A percentile compares a stretch with the other conserved stretches of the same genome.
These are phyloP conservation scores for Lagerstroemia speciosa DNA, from an alignment of 345 rosid genomes.

Conservation along the genomic window DNA sequence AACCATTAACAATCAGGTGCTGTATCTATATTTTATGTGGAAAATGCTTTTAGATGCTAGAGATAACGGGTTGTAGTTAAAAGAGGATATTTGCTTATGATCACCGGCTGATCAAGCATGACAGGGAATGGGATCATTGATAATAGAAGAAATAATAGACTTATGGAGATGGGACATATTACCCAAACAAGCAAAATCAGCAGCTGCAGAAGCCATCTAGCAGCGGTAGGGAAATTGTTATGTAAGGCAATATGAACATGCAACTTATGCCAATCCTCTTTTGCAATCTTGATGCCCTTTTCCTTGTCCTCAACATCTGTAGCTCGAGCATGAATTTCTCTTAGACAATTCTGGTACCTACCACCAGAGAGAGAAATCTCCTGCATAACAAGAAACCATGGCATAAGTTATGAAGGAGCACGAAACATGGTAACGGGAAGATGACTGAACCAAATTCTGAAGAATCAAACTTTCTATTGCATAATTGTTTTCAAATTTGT, in stretches of 20 bases:
- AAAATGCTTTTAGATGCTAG: background rate
- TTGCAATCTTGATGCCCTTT: slow-evolving; percentile 62
- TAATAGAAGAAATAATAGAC: background rate
- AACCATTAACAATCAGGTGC: no score
- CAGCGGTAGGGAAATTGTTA: slow-evolving; percentile 95
- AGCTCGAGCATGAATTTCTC: slow-evolving; percentile 76
- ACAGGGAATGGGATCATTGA: background rate
- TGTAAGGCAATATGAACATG: slow-evolving; percentile 78
- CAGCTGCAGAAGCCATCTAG: slow-evolving; percentile 99
- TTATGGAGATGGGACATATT: background rate
- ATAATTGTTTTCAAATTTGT: no score
- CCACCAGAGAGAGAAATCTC: slow-evolving; percentile 90
- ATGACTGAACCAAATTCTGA: no score
- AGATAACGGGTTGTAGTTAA: background rate
- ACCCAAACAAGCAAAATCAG: slow-evolving; percentile 98
- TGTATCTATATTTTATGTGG: background rate
- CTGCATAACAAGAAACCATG: slow-evolving; percentile 22
- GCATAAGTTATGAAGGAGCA: background rate
- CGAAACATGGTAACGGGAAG: no score
- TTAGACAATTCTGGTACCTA: slow-evolving; percentile 76
- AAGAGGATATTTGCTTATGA: background rate
- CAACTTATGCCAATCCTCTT: slow-evolving; percentile 82
- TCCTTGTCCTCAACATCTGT: slow-evolving; percentile 71
- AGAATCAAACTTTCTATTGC: no score
- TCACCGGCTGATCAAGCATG: background rate